A percentile compares a stretch with the other conserved stretches of the same genome.
These are phyloP conservation scores for Butyriboletus loyo DNA, from an alignment of 768 basidiomycete genomes.

Conservation along the genomic window DNA sequence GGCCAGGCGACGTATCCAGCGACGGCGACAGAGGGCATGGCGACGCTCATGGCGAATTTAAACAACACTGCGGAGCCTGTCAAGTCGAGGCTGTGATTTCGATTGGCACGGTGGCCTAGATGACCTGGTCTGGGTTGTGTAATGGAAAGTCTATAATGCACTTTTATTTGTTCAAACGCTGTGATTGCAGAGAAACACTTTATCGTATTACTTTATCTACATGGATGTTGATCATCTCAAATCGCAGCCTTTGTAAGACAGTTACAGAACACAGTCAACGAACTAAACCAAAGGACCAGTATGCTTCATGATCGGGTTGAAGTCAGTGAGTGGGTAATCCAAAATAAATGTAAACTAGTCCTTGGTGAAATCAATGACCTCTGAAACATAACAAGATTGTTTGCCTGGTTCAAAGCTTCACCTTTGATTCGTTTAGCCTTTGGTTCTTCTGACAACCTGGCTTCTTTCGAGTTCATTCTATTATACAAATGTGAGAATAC, in stretches of 20 bases:
- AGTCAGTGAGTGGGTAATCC: not conserved
- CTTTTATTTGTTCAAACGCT: not conserved
- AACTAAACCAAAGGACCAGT: not conserved
- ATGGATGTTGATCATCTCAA: not conserved
- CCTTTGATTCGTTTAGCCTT: not conserved
- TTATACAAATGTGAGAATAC: no score
- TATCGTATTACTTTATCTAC: not conserved
- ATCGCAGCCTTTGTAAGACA: no score
- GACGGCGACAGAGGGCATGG: conserved; percentile 70
- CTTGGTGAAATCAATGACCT: not conserved
- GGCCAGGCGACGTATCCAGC: conserved; percentile 80
- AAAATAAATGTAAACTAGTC: not conserved
- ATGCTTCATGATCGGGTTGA: not conserved
- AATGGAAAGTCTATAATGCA: not conserved
- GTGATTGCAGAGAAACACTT: not conserved
- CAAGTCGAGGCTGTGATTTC: conserved; percentile 53
- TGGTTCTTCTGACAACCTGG: not conserved
- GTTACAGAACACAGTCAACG: no score
- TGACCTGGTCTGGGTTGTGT: not conserved
- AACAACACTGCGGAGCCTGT: conserved; percentile 31
- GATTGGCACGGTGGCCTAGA: not conserved
- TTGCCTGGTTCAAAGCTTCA: not conserved
- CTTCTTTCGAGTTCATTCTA: not conserved
- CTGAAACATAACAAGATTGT: not conserved
- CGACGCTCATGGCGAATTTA: conserved; percentile 70